Conservation (phyloP, 768 basidiomycete species). For the Russula compacta region DNA sequence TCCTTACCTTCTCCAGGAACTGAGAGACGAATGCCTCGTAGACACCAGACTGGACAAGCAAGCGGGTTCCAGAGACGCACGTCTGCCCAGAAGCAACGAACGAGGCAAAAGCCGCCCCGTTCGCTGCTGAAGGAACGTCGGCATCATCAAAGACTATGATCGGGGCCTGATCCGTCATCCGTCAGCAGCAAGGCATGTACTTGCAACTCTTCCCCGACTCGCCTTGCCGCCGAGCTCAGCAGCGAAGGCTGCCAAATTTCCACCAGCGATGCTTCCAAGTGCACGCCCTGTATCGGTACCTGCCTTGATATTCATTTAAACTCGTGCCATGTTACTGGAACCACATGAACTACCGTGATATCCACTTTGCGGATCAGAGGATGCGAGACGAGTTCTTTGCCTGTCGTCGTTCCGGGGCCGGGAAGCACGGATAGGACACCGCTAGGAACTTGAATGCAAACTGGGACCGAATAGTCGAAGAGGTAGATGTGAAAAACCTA, state of each 20-base stretch:
- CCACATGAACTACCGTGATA: slow-evolving; percentile 49
- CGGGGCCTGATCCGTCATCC: slow-evolving; percentile 46
- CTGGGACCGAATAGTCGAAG: neutral
- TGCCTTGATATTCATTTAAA: slow-evolving; percentile 36
- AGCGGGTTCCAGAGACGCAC: slow-evolving; percentile 84
- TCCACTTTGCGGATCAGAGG: slow-evolving; percentile 72
- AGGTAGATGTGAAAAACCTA: slow-evolving; percentile 25
- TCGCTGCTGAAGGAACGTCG: slow-evolving; percentile 63
- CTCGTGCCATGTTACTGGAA: neutral
- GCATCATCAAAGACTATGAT: slow-evolving; percentile 75
- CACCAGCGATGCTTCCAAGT: slow-evolving; percentile 63
- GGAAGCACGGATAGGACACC: slow-evolving; percentile 69
- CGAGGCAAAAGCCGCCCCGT: slow-evolving; percentile 74
- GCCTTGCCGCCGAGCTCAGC: slow-evolving; percentile 87
- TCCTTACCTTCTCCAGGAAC: slow-evolving; percentile 54
- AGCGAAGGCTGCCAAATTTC: slow-evolving; percentile 65
- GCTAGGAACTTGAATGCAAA: slow-evolving; percentile 47
- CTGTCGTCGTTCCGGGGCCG: slow-evolving; percentile 58
- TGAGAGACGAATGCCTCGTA: slow-evolving; percentile 57
- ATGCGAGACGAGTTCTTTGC: slow-evolving; percentile 55
- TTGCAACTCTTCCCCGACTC: neutral
- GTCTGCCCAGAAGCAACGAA: slow-evolving; percentile 88
- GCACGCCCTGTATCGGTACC: slow-evolving; percentile 71
- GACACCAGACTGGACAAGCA: slow-evolving; percentile 60
- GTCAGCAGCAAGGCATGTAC: neutral